These are phyloP conservation scores for Deinandra increscens DNA, from an alignment of 129 eudicot species.

Conservation along the genomic window DNA sequence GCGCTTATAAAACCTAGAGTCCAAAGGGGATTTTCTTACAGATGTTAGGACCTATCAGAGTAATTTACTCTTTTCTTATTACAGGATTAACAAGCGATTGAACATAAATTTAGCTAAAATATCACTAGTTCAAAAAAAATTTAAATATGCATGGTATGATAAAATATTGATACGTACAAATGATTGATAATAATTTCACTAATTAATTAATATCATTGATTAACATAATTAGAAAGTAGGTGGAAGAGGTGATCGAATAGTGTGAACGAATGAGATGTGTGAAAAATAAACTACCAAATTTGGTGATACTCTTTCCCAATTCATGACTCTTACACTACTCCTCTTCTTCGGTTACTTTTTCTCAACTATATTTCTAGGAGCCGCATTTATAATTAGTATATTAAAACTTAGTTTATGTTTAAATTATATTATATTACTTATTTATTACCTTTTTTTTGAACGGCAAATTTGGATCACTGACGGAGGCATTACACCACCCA, in stretches of 20 bases:
- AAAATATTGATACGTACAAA: background rate
- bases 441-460: too few species aligned
- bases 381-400: background rate
- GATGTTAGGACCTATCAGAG: too few species aligned
- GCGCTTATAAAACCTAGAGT: too few species aligned
- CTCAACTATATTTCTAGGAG: background rate
- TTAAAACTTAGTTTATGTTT: too few species aligned
- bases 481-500: too few species aligned
- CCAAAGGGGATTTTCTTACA: too few species aligned
- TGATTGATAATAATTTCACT: background rate
- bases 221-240: background rate
- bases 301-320: conserved; percentile 15
- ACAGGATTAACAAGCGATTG: too few species aligned
- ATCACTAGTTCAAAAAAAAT: background rate
- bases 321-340: conserved; percentile 7
- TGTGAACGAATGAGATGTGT: conserved; percentile 22
- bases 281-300: conserved; percentile 26
- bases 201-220: background rate
- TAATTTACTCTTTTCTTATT: too few species aligned
- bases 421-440: too few species aligned
- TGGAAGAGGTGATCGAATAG: conserved; percentile 13
- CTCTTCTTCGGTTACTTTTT: too few species aligned
- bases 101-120: background rate
- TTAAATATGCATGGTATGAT: background rate
- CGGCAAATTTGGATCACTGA: too few species aligned